Evolutionary conservation across 495 filamentous ascomycete genomes (phyloP), one percentile per base, ranked within the genome.

Genomic region (Penicillium verhagenii): DNA sequence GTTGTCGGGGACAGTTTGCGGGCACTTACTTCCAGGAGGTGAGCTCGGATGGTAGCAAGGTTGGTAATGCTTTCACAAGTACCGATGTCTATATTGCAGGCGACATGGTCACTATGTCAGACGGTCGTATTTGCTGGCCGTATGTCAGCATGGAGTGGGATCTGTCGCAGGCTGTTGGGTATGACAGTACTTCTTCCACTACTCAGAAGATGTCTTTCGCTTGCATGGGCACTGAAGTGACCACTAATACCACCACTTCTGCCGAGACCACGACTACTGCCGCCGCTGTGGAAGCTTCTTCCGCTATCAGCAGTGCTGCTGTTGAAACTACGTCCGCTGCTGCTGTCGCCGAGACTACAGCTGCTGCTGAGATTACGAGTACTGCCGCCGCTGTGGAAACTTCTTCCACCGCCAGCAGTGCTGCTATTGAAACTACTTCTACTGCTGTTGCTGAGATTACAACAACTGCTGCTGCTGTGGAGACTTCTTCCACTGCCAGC

Each of bases 11-110:
- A 4, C 56, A 65, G 10, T 83, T 80, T 58, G 66, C 75, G 2
- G 79, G 80, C 1, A 72, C 79, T 8, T 74, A 66, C 51, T 82
- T 78, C 65, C 79, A 83, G 59, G 63, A 76, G 31, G 73, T 83
- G 31, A 65, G 73, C 54, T 66, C 60, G 26, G 51, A 53, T 3
- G 78, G 79, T 11, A 56, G 54, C 19, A 77, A 71, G 47, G 64
- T 80, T 29, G 80, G 79, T 4, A 60, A 63, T 10, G 58, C 74
- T 1, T 47, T 80, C 20, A 66, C 59, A 8, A 66, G 63, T 16
- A 66, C 31, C 14, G 71, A 80, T 64, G 68, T 73, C 20, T 79
- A 74, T 54, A 73, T 82, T 49, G 74, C 78, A 2, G 80, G 80
- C 16, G 80, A 82, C 57, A 80, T 83, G 67, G 72, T 73, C 4